Percentiles rank a stretch among this genome's conserved stretches.
Conservation (phyloP, 164 flowering plant genomes). For the Annona squamosa region DNA sequence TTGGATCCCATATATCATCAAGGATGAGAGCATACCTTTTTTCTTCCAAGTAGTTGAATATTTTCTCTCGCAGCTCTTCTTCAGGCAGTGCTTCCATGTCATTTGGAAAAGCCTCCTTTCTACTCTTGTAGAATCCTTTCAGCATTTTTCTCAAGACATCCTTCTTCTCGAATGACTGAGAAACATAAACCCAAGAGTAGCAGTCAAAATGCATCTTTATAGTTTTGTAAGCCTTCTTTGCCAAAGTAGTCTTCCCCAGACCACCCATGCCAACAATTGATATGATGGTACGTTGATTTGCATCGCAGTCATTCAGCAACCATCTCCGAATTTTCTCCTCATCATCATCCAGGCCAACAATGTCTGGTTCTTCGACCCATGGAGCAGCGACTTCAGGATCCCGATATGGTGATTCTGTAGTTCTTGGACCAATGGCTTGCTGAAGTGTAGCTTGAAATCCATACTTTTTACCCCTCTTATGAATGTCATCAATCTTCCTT, state of each 20-base stretch:
- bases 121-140: background rate
- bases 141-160: background rate
- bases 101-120: background rate
- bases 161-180: background rate
- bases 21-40: conserved; percentile 41
- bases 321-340: background rate
- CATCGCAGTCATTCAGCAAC: background rate
- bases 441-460: background rate
- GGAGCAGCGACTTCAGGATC: background rate
- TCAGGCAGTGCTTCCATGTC: background rate
- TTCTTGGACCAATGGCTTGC: background rate
- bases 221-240: background rate
- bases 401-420: background rate
- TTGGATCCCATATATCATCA: conserved; percentile 44
- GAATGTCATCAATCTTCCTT: background rate
- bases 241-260: background rate
- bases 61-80: conserved; percentile 28
- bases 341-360: background rate
- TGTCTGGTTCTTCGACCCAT: conserved; percentile 2
- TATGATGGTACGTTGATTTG: background rate
- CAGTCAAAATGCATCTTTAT: background rate
- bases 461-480: background rate
- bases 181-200: background rate
- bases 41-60: conserved; percentile 27
- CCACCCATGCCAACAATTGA: background rate